Conservation (phyloP, 2,329 filamentous ascomycete species). For the Clonostachys rosea region DNA sequence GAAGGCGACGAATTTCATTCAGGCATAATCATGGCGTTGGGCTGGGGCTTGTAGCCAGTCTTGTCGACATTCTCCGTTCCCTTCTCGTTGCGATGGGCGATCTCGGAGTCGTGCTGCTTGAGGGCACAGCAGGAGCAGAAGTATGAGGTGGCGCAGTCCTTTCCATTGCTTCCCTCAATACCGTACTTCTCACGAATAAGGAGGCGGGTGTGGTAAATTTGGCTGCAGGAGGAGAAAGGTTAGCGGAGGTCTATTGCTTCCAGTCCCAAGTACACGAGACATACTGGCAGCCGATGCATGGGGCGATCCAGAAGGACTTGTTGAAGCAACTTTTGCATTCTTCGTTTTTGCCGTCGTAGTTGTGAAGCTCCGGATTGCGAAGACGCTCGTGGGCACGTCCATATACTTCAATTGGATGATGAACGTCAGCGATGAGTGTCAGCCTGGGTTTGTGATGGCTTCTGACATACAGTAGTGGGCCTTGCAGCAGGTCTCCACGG, state of each 20-base stretch:
- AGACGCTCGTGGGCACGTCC: slow-evolving; percentile 38
- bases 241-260: no score
- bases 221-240: no score
- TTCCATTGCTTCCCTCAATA: slow-evolving; percentile 41
- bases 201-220: slow-evolving; percentile 39
- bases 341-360: slow-evolving; percentile 29
- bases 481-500: no score
- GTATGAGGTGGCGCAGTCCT: slow-evolving; percentile 47
- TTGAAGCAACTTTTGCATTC: slow-evolving; percentile 26
- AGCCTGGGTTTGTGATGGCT: no score
- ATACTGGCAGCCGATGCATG: slow-evolving; percentile 11
- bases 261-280: slow-evolving; percentile 15
- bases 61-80: slow-evolving; percentile 15
- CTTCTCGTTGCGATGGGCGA: slow-evolving; percentile 19
- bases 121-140: slow-evolving; percentile 54
- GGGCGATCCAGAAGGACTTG: neutral
- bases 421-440: no score
- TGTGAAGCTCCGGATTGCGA: slow-evolving; percentile 33
- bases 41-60: slow-evolving; percentile 29
- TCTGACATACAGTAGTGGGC: no score
- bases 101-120: slow-evolving; percentile 56
- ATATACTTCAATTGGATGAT: slow-evolving; percentile 22
- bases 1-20: neutral
- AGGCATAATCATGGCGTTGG: slow-evolving; percentile 30
- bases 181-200: slow-evolving; percentile 48